These are phyloP conservation scores for Crithidia fasciculata DNA, from an alignment of 208 protist genomes.

Conservation along the genomic window DNA sequence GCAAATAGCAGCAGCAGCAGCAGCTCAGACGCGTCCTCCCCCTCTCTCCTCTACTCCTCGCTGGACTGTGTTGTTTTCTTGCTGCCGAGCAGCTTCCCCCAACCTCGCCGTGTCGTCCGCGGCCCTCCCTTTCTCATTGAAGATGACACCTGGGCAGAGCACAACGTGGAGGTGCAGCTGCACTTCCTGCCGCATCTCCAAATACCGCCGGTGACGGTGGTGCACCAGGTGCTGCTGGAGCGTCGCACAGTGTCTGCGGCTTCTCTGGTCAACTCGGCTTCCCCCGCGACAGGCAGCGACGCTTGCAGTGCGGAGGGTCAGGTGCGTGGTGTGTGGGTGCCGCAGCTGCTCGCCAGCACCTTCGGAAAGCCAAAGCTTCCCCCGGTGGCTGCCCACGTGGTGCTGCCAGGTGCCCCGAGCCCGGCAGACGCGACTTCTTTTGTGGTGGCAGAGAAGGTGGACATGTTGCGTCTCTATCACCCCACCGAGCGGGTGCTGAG, in stretches of 20 bases:
- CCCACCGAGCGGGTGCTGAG: conserved; percentile 44
- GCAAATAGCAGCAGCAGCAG: neutral
- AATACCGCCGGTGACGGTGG: conserved; percentile 58
- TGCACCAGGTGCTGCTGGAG: conserved; percentile 64
- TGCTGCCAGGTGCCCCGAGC: no score
- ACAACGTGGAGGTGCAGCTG: conserved; percentile 76
- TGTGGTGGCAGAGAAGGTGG: conserved; percentile 49
- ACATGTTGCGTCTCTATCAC: conserved; percentile 67
- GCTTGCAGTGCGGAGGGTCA: neutral
- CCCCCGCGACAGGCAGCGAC: neutral
- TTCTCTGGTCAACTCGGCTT: neutral
- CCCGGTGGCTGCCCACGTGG: conserved; percentile 13
- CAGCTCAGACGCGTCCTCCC: neutral
- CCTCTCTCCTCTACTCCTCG: conserved; percentile 74
- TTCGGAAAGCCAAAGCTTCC: conserved; percentile 52
- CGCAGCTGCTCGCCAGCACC: conserved; percentile 44
- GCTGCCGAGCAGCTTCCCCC: conserved; percentile 75
- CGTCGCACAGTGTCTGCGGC: conserved; percentile 20
- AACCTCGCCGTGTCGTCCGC: conserved; percentile 58
- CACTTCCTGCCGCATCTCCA: conserved; percentile 62
- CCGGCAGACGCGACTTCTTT: neutral
- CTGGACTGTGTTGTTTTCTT: conserved; percentile 75
- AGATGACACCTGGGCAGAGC: conserved; percentile 86
- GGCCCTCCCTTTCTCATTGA: conserved; percentile 80
- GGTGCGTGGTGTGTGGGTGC: conserved; percentile 29